Conservation (phyloP, 108 stramenopile species). For the Bacterosira constricta region DNA sequence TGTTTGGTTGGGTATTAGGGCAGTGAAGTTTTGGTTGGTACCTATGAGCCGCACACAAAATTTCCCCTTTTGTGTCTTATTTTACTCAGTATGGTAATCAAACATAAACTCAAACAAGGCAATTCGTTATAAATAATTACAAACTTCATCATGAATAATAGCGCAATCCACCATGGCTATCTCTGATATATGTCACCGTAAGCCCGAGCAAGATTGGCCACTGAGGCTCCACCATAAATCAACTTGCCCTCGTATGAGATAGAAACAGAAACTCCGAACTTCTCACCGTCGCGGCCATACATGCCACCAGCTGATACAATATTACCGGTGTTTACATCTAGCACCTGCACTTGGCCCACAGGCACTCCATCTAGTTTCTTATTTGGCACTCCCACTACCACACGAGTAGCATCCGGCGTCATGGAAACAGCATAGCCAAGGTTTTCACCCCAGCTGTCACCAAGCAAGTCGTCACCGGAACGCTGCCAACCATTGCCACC, state of each 20-base stretch:
- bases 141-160: not conserved
- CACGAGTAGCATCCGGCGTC: conserved; percentile 25
- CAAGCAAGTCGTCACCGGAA: conserved; percentile 35
- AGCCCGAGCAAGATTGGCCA: conserved; percentile 25
- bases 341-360: conserved; percentile 29
- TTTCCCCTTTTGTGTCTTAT: no score
- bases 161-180: not conserved
- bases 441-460: conserved; percentile 32
- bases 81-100: no score
- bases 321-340: conserved; percentile 1
- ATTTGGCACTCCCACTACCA: conserved; percentile 41
- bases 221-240: conserved; percentile 36
- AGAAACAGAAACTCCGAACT: conserved; percentile 44
- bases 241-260: conserved; percentile 33
- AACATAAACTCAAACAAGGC: no score
- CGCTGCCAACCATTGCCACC: conserved; percentile 27
- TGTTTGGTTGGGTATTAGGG: no score
- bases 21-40: no score
- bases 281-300: conserved; percentile 26
- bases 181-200: conserved; percentile 17
- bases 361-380: conserved; percentile 21
- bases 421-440: conserved; percentile 43
- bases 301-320: conserved; percentile 24
- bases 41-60: no score
- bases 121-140: not conserved